Conservation (phyloP, 2,329 filamentous ascomycete genomes). For the Penicillium sp. region DNA sequence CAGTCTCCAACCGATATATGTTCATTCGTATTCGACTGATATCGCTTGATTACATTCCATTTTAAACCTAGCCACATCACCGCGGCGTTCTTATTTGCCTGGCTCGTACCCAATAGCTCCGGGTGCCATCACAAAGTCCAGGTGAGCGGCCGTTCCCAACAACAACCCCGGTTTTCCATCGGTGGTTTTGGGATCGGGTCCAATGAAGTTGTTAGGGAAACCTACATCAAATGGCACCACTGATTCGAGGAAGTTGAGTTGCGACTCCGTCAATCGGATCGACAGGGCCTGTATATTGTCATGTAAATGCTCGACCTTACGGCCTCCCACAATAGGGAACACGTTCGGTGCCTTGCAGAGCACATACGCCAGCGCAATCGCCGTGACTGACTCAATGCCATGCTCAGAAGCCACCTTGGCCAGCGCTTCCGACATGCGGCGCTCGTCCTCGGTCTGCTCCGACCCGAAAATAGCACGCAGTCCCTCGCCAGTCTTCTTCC, state of each 20-base stretch:
- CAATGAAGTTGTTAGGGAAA: slow-evolving; percentile 63
- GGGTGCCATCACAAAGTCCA: slow-evolving; percentile 22
- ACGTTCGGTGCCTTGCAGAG: slow-evolving; percentile 69
- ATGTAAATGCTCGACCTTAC: slow-evolving; percentile 67
- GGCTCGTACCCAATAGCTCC: slow-evolving; percentile 22
- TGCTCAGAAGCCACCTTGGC: slow-evolving; percentile 59
- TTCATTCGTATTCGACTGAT: too few relatives aligned
- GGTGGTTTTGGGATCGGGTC: slow-evolving; percentile 26
- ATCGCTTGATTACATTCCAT: too few relatives aligned
- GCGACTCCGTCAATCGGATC: slow-evolving; percentile 57
- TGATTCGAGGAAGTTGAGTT: slow-evolving; percentile 63
- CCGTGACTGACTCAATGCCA: slow-evolving; percentile 55
- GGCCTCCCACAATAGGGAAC: slow-evolving; percentile 69
- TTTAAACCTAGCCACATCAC: neutral
- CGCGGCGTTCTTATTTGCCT: slow-evolving; percentile 4
- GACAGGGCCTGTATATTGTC: slow-evolving; percentile 67
- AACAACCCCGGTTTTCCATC: slow-evolving; percentile 16
- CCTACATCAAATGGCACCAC: slow-evolving; percentile 62
- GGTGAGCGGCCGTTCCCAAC: slow-evolving; percentile 9
- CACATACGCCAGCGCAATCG: slow-evolving; percentile 69
- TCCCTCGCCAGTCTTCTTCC: slow-evolving; percentile 43
- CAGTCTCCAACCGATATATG: neutral
- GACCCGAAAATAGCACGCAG: slow-evolving; percentile 30
- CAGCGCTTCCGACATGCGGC: slow-evolving; percentile 55
- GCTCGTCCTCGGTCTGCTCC: slow-evolving; percentile 49